A percentile compares a stretch with the other conserved stretches of the same genome.
phyloP scores from a whole-genome alignment of 176 grass and related monocot species.

The Carex parvula region DNA sequence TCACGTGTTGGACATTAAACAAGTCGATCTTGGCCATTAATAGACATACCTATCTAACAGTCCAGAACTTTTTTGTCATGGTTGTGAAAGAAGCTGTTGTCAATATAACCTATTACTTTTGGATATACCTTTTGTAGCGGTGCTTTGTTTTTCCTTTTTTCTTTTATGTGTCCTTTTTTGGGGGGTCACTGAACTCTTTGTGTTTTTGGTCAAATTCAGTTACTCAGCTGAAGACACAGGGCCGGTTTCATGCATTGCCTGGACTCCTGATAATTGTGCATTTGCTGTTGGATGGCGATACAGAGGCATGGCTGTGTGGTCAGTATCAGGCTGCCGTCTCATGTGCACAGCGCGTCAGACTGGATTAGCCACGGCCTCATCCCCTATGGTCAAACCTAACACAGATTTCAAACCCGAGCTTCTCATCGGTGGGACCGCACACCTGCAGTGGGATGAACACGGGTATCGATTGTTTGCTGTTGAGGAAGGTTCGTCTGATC shows the following conservation, averaged over 20 bases:
- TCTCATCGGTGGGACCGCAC: conserved; percentile 80
- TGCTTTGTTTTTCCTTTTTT: not conserved
- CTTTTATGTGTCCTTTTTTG: not conserved
- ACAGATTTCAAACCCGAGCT: conserved; percentile 68
- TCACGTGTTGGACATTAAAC: not conserved
- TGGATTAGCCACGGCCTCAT: conserved; percentile 67
- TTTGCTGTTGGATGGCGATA: conserved; percentile 97
- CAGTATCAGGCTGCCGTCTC: conserved; percentile 84
- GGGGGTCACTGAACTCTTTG: not conserved
- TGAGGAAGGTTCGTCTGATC: conserved; percentile 80
- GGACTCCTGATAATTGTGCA: conserved; percentile 96
- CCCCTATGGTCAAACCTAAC: conserved; percentile 62
- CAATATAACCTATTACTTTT: not conserved
- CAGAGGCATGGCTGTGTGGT: conserved; percentile 96
- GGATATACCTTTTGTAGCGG: not conserved
- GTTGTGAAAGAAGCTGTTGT: not conserved
- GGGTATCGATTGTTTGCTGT: conserved; percentile 88
- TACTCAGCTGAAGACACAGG: conserved; percentile 97
- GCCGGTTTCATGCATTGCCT: conserved; percentile 88
- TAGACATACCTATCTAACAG: not conserved
- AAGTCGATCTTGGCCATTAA: not conserved
- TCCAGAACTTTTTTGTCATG: not conserved
- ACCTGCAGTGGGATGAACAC: conserved; percentile 93
- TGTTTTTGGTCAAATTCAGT: conserved; percentile 37
- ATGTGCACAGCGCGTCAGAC: conserved; percentile 97